Evolutionary conservation across 768 basidiomycete genomes (phyloP), one percentile per base, ranked within the genome.

Genomic region (Antrodiella citrinella): DNA sequence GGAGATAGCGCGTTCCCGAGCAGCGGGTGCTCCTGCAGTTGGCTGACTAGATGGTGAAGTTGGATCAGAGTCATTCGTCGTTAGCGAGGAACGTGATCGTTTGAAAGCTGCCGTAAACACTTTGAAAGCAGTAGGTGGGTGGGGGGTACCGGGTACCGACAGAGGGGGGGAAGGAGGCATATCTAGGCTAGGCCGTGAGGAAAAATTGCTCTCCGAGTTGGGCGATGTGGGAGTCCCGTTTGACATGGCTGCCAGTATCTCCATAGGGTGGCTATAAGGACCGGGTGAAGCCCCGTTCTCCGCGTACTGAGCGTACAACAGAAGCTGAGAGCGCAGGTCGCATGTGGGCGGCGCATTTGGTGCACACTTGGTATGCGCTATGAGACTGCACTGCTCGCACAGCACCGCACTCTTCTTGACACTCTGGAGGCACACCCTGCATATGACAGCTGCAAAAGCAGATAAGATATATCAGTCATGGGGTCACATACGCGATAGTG

Each of bases 321-420:
- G 68, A n/a, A 91, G 74, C 60, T 89, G 87, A 1, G 86, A 78
- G 50, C 86, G 84, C 39, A 91, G 74, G 60, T 91, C 86, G 58
- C 90, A 92, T 2, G 84, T 87, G 3, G 84, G 82, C 7, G 87
- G 81, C 1, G 90, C 85, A 52, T 84, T 80, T 26, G 66, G 57
- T 0, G 81, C 78, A 57, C 91, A 92, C 61, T 84, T 85, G 20
- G 81, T 69, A 64, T 97, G 94, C 21, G 85, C 81, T 53, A 97
- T 88, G 52, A 97, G 77, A 57, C 84, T 91, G 69, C 94, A 97
- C 54, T 84, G 82, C 38, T 86, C 82, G 61, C 94, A 97, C 4
- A 97, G 72, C 7, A 93, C 84, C 1, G 88, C 92, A 50, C 76
- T 84, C 67, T 86, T 91, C 75, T 91, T 93, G 58, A 91, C 85